Conservation (phyloP, 2,329 filamentous ascomycete species). For the Neofusicoccum ribis region DNA sequence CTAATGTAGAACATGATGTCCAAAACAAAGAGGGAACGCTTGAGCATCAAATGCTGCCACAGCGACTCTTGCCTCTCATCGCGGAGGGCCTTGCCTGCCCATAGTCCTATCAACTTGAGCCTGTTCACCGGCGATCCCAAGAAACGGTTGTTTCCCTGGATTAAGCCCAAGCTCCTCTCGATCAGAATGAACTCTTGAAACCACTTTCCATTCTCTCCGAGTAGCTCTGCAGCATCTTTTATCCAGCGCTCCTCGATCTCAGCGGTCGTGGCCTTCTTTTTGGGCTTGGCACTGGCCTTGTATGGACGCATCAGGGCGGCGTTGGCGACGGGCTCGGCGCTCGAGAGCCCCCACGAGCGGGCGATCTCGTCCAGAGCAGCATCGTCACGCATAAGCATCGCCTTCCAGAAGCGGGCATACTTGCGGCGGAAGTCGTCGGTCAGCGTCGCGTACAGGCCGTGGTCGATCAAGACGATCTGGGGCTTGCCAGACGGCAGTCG, state of each 20-base stretch:
- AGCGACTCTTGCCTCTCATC: conserved; percentile 70
- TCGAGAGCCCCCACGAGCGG: conserved; percentile 80
- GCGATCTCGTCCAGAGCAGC: conserved; percentile 72
- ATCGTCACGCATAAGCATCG: conserved; percentile 91
- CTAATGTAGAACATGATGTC: background rate
- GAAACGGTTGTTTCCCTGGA: conserved; percentile 90
- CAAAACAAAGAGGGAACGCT: conserved; percentile 30
- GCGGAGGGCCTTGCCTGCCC: conserved; percentile 82
- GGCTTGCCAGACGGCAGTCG: conserved; percentile 77
- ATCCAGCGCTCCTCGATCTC: conserved; percentile 58
- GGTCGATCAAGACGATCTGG: conserved; percentile 93
- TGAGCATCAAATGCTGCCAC: conserved; percentile 76
- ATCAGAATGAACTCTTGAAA: conserved; percentile 91
- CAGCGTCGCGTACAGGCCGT: conserved; percentile 95
- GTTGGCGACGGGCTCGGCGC: conserved; percentile 86
- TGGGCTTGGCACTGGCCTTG: conserved; percentile 74
- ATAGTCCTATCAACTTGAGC: conserved; percentile 89
- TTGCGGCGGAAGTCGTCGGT: conserved; percentile 72
- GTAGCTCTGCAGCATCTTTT: conserved; percentile 53
- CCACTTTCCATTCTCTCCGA: conserved; percentile 84
- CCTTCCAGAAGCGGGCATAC: conserved; percentile 91
- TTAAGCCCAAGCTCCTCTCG: conserved; percentile 85
- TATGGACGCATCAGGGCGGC: conserved; percentile 90
- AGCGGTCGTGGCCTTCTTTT: conserved; percentile 71
- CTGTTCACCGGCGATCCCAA: conserved; percentile 86